Percentiles rank a stretch among this genome's conserved stretches.
Conservation (phyloP, 2,329 filamentous ascomycete genomes). For the Tolypocladium capitatum region DNA sequence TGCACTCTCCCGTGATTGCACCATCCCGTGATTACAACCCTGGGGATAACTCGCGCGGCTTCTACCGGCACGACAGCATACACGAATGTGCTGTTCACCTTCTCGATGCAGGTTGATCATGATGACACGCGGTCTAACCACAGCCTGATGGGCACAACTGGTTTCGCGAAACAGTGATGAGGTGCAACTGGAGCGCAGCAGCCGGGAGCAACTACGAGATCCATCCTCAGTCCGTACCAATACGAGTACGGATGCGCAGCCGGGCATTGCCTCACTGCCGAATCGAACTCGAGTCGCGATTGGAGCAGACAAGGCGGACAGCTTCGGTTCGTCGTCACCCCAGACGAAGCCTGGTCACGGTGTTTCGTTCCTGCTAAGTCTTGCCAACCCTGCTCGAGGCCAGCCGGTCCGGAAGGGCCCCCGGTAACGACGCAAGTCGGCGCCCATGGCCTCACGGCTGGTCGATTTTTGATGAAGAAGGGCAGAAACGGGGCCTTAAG, state of each 20-base stretch:
- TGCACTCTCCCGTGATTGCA: constrained; percentile 1
- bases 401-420: too few relatives aligned
- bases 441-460: too few relatives aligned
- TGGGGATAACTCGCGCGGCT: too few relatives aligned
- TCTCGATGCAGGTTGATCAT: too few relatives aligned
- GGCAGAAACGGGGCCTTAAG: too few relatives aligned
- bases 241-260: not conserved
- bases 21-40: too few relatives aligned
- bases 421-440: too few relatives aligned
- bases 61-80: not conserved
- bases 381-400: too few relatives aligned
- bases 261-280: not conserved
- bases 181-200: not conserved
- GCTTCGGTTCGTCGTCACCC: not conserved
- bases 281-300: not conserved
- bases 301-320: not conserved
- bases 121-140: not conserved
- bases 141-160: not conserved
- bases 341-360: not conserved
- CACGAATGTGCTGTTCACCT: too few relatives aligned
- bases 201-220: not conserved
- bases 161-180: not conserved
- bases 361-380: not conserved
- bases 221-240: not conserved
- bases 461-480: too few relatives aligned